Evolutionary conservation across 805 yeast species (phyloP).

Genomic region (Saturnispora saitoi): DNA sequence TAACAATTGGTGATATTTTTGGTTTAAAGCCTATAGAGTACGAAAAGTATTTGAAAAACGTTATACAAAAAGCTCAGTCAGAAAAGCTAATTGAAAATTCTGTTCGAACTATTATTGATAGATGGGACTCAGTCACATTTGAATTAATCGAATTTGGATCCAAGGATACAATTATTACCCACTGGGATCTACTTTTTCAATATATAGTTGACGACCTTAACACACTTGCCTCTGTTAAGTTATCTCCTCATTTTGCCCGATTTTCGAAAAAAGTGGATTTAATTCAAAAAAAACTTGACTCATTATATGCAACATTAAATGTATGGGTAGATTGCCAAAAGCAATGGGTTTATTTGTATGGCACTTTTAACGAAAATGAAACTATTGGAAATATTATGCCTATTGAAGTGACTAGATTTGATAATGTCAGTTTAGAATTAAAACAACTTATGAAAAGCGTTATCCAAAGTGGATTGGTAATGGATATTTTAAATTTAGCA

Average conservation of each 20-base stretch:
- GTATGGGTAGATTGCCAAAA: constrained; percentile 78
- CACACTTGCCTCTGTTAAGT: constrained; percentile 58
- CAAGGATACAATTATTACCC: constrained; percentile 47
- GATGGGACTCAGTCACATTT: constrained; percentile 49
- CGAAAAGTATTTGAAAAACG: constrained; percentile 36
- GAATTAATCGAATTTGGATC: constrained; percentile 46
- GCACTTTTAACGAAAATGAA: constrained; percentile 54
- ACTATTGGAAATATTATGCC: constrained; percentile 62
- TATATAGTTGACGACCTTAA: constrained; percentile 52
- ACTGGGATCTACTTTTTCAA: constrained; percentile 59
- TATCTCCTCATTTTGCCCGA: constrained; percentile 49
- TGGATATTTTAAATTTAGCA: constrained; percentile 47
- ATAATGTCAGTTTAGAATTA: constrained; percentile 53
- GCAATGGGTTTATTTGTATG: constrained; percentile 82
- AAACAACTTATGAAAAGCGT: constrained; percentile 41
- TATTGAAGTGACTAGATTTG: constrained; percentile 58
- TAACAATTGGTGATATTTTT: constrained; percentile 56
- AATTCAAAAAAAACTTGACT: constrained; percentile 50
- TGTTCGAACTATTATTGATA: constrained; percentile 38
- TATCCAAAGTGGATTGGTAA: constrained; percentile 39
- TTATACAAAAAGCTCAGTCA: constrained; percentile 59
- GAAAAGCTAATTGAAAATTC: constrained; percentile 60
- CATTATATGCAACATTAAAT: constrained; percentile 45
- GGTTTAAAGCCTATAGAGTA: constrained; percentile 41
- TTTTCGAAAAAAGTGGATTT: constrained; percentile 51